A percentile compares a stretch with the other conserved stretches of the same genome.
These are phyloP conservation scores for Phascolomyces articulosus DNA, from an alignment of 371 early-diverging fungal species.

Conservation along the genomic window DNA sequence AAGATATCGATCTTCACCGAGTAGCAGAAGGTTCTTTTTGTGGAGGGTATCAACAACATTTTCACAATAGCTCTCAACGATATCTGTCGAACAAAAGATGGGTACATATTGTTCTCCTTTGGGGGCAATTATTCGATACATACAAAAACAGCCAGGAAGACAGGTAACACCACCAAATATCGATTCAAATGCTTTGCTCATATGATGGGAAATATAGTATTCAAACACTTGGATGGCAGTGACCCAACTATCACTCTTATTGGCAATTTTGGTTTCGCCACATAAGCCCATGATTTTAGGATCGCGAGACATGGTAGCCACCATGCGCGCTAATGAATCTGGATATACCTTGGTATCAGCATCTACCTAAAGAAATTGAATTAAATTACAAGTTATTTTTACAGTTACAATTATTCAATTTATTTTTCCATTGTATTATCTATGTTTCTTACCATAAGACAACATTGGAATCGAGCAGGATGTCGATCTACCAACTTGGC, in stretches of 20 bases:
- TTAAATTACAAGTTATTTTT: neutral
- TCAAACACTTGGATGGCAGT: conserved; percentile 98
- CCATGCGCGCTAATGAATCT: conserved; percentile 81
- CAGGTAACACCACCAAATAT: conserved; percentile 98
- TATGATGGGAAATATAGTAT: conserved; percentile 96
- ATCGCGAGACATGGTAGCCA: conserved; percentile 81
- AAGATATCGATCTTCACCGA: conserved; percentile 96
- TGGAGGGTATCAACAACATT: conserved; percentile 94
- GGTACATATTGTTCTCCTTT: conserved; percentile 68
- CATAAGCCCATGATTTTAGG: conserved; percentile 82
- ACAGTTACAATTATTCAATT: too few species aligned
- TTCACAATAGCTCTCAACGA: conserved; percentile 90
- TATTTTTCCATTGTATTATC: too few species aligned
- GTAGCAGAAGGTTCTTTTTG: conserved; percentile 91
- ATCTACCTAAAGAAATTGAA: conserved; percentile 62
- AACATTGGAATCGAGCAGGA: conserved; percentile 86
- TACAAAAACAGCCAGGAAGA: conserved; percentile 97
- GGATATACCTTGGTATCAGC: conserved; percentile 94
- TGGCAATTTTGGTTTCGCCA: conserved; percentile 90
- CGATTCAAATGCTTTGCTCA: conserved; percentile 94
- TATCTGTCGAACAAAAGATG: conserved; percentile 82
- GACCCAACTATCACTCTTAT: conserved; percentile 84
- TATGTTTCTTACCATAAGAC: conserved; percentile 78
- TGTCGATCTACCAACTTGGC: conserved; percentile 80
- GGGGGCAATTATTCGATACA: conserved; percentile 90